phyloP scores from a whole-genome alignment of 2,329 filamentous ascomycete genomes.

The Aspergillus tanneri region DNA sequence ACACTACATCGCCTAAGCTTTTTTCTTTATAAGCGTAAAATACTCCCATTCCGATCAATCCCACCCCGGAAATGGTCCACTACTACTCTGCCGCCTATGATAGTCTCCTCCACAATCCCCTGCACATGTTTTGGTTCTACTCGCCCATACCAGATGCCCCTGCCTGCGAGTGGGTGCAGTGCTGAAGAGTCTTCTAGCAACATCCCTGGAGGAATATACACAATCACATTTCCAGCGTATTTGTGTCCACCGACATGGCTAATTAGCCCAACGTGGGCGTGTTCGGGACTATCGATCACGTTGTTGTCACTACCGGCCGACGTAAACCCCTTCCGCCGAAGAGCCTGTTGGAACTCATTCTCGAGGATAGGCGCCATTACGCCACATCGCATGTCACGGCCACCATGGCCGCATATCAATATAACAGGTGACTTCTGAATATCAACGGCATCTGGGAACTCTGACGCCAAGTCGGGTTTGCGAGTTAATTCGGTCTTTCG shows the following conservation, averaged over 20 bases:
- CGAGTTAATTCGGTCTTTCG: constrained; percentile 42
- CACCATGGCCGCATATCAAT: constrained; percentile 83
- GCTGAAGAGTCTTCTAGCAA: constrained; percentile 18
- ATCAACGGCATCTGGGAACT: constrained; percentile 62
- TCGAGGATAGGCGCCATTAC: constrained; percentile 72
- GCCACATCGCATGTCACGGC: constrained; percentile 79
- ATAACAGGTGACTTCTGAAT: constrained; percentile 60
- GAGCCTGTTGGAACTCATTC: constrained; percentile 61
- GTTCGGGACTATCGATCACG: constrained; percentile 29
- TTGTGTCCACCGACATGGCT: constrained; percentile 94
- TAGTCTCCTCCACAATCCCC: constrained; percentile 81
- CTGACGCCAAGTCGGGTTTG: constrained; percentile 48
- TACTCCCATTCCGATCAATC: constrained; percentile 70
- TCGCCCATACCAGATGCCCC: constrained; percentile 77
- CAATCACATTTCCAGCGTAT: constrained; percentile 88
- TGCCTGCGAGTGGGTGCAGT: constrained; percentile 41
- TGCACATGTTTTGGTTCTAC: constrained; percentile 83
- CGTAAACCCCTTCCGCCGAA: constrained; percentile 32
- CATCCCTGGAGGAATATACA: constrained; percentile 61
- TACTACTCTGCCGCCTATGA: constrained; percentile 83
- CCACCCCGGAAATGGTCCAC: constrained; percentile 80
- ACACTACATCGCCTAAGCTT: too few species aligned
- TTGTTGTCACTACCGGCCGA: constrained; percentile 19
- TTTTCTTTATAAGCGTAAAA: constrained; percentile 60
- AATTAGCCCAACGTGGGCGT: constrained; percentile 51